phyloP scores from a whole-genome alignment of 768 basidiomycete species.

The Auriscalpium microsporum region DNA sequence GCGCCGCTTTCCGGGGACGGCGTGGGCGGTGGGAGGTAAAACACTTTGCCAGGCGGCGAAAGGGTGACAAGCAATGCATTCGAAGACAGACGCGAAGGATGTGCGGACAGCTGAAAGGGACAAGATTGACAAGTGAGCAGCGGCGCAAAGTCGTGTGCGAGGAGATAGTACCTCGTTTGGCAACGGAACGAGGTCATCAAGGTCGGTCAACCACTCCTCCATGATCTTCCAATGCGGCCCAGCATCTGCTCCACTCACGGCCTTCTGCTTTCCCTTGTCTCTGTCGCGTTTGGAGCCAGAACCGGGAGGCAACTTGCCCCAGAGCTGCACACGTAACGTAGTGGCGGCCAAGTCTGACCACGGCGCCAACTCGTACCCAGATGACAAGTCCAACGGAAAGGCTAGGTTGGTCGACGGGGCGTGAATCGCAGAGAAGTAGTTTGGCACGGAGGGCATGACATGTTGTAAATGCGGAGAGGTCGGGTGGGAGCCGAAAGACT shows the following conservation, averaged over 20 bases:
- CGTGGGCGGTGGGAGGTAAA: conserved; percentile 41
- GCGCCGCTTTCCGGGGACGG: conserved; percentile 27
- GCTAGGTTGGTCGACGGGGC: conserved; percentile 77
- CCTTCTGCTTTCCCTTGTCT: conserved; percentile 10
- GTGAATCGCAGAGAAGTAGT: conserved; percentile 76
- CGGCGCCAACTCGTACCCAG: conserved; percentile 43
- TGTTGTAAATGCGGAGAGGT: not conserved
- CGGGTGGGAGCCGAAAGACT: too few species aligned
- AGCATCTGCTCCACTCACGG: conserved; percentile 5
- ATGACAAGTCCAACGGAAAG: conserved; percentile 51
- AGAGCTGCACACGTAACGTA: conserved; percentile 47
- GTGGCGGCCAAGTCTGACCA: conserved; percentile 47
- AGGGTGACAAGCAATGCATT: conserved; percentile 68
- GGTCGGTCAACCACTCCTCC: conserved; percentile 57
- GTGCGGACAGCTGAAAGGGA: conserved; percentile 26
- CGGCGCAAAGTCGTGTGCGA: conserved; percentile 2
- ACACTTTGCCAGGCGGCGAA: conserved; percentile 50
- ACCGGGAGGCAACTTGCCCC: conserved; percentile 33
- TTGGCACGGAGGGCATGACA: conserved; percentile 30
- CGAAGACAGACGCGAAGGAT: conserved; percentile 46
- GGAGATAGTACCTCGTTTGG: conserved; percentile 48
- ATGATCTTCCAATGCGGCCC: conserved; percentile 52
- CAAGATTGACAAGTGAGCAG: not conserved
- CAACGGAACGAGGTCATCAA: conserved; percentile 49
- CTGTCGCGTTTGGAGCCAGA: not conserved